phyloP scores from a whole-genome alignment of 352 stramenopile species.

The Pythium pectinolyticum region DNA sequence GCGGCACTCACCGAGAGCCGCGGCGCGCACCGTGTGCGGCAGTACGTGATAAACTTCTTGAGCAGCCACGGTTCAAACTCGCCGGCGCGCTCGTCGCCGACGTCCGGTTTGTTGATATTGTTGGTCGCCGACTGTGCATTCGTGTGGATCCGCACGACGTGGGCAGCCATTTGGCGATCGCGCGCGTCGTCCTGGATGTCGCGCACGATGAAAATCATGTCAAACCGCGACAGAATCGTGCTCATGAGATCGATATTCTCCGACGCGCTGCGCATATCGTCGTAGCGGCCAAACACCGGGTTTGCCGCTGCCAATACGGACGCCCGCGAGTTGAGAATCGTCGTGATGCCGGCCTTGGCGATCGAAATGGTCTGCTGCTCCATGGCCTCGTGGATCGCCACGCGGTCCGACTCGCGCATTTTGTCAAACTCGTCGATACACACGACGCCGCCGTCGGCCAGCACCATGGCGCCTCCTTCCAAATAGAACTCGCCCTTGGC shows the following conservation, averaged over 20 bases:
- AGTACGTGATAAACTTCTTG: slow-evolving; percentile 99
- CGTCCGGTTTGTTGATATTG: slow-evolving; percentile 26
- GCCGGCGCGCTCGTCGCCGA: slow-evolving; percentile 33
- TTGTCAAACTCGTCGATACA: slow-evolving; percentile 99
- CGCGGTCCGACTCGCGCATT: slow-evolving; percentile 97
- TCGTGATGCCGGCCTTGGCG: slow-evolving; percentile 99
- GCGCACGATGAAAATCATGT: slow-evolving; percentile 98
- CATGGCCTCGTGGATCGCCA: slow-evolving; percentile 99
- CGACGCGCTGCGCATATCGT: slow-evolving; percentile 89
- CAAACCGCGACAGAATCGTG: slow-evolving; percentile 98
- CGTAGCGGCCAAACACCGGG: slow-evolving; percentile 94
- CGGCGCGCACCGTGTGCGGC: slow-evolving; percentile 91
- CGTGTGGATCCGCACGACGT: slow-evolving; percentile 98
- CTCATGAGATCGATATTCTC: slow-evolving; percentile 91
- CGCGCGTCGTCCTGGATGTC: slow-evolving; percentile 96
- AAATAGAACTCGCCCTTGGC: slow-evolving; percentile 91
- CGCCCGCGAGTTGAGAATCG: slow-evolving; percentile 98
- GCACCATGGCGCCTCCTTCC: slow-evolving; percentile 95
- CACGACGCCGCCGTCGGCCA: slow-evolving; percentile 98
- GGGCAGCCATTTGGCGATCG: slow-evolving; percentile 95
- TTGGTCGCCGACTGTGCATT: slow-evolving; percentile 46
- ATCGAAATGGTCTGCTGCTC: slow-evolving; percentile 99
- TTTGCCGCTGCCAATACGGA: slow-evolving; percentile 99
- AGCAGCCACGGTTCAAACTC: slow-evolving; percentile 89
- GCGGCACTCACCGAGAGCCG: slow-evolving; percentile 90